Evolutionary conservation across 768 basidiomycete genomes (phyloP).

Genomic region (Scleroderma bovista): DNA sequence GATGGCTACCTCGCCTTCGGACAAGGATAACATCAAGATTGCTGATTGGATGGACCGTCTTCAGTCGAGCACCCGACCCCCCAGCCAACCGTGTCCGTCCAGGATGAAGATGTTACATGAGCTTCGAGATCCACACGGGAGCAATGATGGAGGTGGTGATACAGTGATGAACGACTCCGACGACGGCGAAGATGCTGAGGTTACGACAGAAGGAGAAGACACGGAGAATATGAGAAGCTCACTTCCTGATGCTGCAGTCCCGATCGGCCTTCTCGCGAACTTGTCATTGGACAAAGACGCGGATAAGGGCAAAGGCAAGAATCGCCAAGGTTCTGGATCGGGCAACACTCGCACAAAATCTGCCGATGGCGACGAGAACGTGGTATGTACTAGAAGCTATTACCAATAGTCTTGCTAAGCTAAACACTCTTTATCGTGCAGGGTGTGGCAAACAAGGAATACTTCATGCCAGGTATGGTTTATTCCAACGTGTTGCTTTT

Average conservation of each 20-base stretch:
- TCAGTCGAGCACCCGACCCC: conserved; percentile 51
- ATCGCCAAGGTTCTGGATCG: conserved; percentile 21
- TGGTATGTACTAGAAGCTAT: conserved; percentile 34
- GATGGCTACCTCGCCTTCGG: conserved; percentile 71
- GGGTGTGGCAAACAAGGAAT: conserved; percentile 79
- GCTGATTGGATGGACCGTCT: conserved; percentile 74
- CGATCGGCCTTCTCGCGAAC: conserved; percentile 70
- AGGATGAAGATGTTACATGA: conserved; percentile 25
- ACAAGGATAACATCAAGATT: conserved; percentile 60
- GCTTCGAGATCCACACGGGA: conserved; percentile 32
- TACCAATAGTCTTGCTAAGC: conserved; percentile 5
- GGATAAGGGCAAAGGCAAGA: conserved; percentile 36
- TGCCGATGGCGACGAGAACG: conserved; percentile 56
- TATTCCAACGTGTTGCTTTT: neutral
- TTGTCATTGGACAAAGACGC: conserved; percentile 56
- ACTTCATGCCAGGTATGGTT: conserved; percentile 66
- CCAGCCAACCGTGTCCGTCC: conserved; percentile 34
- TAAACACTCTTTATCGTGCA: conserved; percentile 19
- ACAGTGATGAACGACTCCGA: conserved; percentile 34
- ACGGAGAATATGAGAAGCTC: conserved; percentile 43
- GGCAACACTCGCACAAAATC: conserved; percentile 19
- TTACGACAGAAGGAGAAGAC: conserved; percentile 32
- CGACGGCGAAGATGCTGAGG: conserved; percentile 29
- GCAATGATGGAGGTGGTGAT: neutral
- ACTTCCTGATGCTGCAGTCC: conserved; percentile 67